Percentiles rank a stretch among this genome's conserved stretches.
Evolutionary conservation across 345 rosid genomes (phyloP).

Genomic region (Corchorus olitorius): DNA sequence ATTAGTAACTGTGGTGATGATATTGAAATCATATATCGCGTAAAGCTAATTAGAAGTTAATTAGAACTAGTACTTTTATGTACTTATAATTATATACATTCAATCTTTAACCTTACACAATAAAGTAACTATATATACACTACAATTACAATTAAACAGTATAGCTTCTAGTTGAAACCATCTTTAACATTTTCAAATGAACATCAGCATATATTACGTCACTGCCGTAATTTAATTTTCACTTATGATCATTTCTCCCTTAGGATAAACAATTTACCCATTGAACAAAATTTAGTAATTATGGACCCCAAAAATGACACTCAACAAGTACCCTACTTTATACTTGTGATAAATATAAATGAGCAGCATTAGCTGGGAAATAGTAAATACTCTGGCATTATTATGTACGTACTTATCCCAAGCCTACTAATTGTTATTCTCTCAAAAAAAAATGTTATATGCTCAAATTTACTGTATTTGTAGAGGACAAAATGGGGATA

Average conservation of each 20-base stretch:
- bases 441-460: no score
- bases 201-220: background rate
- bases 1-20: background rate
- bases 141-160: background rate
- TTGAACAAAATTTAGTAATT: background rate
- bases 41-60: no score
- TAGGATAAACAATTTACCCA: background rate
- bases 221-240: background rate
- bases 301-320: background rate
- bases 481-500: background rate
- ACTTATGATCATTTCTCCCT: background rate
- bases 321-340: background rate
- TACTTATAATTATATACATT: no score
- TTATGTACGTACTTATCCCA: background rate
- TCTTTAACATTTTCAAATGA: background rate
- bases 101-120: no score
- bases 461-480: background rate
- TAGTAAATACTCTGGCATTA: no score
- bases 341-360: background rate
- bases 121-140: no score
- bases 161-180: background rate
- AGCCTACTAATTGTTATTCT: background rate
- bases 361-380: background rate
- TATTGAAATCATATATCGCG: background rate
- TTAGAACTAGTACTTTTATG: no score